A percentile compares a stretch with the other conserved stretches of the same genome.
These are phyloP conservation scores for Chaetomiaceae sp. DNA, from an alignment of 2,329 filamentous ascomycete species.

Conservation along the genomic window DNA sequence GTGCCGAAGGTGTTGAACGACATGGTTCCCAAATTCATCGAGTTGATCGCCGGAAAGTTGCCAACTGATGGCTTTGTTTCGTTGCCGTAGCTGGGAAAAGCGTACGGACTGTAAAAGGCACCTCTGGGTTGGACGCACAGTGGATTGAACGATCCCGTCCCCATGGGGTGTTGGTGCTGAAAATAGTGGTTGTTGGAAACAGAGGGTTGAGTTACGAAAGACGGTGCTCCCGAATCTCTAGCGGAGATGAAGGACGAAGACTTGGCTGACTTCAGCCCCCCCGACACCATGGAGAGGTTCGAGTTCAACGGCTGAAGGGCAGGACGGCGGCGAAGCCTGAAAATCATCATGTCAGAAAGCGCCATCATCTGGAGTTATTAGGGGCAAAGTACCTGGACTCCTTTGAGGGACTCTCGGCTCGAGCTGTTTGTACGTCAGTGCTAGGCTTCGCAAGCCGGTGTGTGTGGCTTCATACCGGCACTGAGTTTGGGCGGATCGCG, in stretches of 20 bases:
- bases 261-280: conserved; percentile 13
- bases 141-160: conserved; percentile 16
- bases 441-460: background rate
- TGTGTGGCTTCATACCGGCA: conserved; percentile 10
- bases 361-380: background rate
- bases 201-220: conserved; percentile 16
- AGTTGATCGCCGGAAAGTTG: conserved; percentile 16
- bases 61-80: conserved; percentile 16
- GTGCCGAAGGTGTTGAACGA: conserved; percentile 14
- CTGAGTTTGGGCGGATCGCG: conserved; percentile 18
- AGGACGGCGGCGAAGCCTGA: conserved; percentile 18
- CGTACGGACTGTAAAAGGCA: conserved; percentile 15
- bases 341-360: conserved; percentile 16
- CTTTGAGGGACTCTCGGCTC: conserved; percentile 14
- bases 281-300: conserved; percentile 11
- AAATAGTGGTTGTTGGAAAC: conserved; percentile 16
- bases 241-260: conserved; percentile 7
- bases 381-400: conserved; percentile 15
- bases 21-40: conserved; percentile 18
- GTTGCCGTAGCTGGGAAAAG: conserved; percentile 13
- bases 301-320: conserved; percentile 20
- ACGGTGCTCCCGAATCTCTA: conserved; percentile 1
- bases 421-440: conserved; percentile 11
- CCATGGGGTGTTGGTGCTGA: conserved; percentile 12
- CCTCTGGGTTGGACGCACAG: conserved; percentile 17